Evolutionary conservation across 2,329 filamentous ascomycete genomes (phyloP).

Genomic region (Huntiella bhutanensis): DNA sequence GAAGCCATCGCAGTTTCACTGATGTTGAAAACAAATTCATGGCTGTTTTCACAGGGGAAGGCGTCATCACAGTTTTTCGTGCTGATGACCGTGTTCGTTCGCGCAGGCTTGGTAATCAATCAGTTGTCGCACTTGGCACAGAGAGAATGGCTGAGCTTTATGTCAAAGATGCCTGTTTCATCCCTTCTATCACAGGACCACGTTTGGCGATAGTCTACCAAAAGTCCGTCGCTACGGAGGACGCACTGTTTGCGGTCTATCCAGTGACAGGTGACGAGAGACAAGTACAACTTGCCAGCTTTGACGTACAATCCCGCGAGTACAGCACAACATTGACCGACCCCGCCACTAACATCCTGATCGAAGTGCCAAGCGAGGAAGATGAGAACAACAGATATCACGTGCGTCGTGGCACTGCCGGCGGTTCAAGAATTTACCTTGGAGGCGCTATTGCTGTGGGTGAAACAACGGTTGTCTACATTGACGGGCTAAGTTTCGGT

Average conservation of each 20-base stretch:
- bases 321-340: conserved; percentile 34
- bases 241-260: conserved; percentile 39
- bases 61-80: conserved; percentile 35
- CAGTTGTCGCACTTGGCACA: conserved; percentile 25
- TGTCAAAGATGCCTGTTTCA: conserved; percentile 37
- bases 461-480: conserved; percentile 67
- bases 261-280: conserved; percentile 39
- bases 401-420: conserved; percentile 29
- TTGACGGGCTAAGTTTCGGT: conserved; percentile 57
- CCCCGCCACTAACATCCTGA: conserved; percentile 38
- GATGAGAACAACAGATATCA: conserved; percentile 41
- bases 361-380: conserved; percentile 37
- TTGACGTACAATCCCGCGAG: conserved; percentile 38
- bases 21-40: conserved; percentile 54
- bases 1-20: conserved; percentile 36
- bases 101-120: not conserved
- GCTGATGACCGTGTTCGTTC: conserved; percentile 20
- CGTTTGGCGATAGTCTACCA: conserved; percentile 41
- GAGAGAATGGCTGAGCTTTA: conserved; percentile 39
- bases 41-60: conserved; percentile 41
- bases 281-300: conserved; percentile 32
- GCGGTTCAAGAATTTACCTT: conserved; percentile 32
- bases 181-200: conserved; percentile 38
- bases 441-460: conserved; percentile 59
- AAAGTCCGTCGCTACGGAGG: conserved; percentile 29